These are phyloP conservation scores for Carex parvula DNA, from an alignment of 176 grass and related monocot species.

Conservation along the genomic window DNA sequence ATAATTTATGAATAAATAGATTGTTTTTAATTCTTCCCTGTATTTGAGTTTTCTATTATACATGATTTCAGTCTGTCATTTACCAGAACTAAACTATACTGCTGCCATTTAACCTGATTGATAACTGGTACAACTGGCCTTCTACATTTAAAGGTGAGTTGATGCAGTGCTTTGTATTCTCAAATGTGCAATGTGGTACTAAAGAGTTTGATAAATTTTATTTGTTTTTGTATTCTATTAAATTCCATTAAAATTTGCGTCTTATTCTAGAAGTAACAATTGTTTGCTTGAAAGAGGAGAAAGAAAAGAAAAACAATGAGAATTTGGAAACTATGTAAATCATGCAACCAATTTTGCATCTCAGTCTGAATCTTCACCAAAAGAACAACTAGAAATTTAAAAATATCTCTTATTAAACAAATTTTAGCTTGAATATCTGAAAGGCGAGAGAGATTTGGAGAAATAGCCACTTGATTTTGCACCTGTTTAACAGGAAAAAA, in stretches of 20 bases:
- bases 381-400: not conserved
- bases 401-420: not conserved
- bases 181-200: not conserved
- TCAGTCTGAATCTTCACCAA: not conserved
- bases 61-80: not conserved
- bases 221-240: not conserved
- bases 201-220: not conserved
- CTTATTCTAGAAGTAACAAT: not conserved
- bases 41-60: not conserved
- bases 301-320: not conserved
- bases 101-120: slow-evolving; percentile 8
- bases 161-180: not conserved
- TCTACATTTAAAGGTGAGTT: not conserved
- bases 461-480: not conserved
- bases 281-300: not conserved
- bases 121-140: not conserved
- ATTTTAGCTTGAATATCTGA: not conserved
- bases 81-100: not conserved
- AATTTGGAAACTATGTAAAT: not conserved
- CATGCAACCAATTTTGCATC: not conserved
- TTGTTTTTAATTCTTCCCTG: not conserved
- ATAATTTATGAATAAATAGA: not conserved
- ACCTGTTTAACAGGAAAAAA: not conserved
- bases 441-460: not conserved
- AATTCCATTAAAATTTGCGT: not conserved